Evolutionary conservation across 345 rosid species (phyloP), one percentile per base, ranked within the genome.

Genomic region (Balakata baccata): DNA sequence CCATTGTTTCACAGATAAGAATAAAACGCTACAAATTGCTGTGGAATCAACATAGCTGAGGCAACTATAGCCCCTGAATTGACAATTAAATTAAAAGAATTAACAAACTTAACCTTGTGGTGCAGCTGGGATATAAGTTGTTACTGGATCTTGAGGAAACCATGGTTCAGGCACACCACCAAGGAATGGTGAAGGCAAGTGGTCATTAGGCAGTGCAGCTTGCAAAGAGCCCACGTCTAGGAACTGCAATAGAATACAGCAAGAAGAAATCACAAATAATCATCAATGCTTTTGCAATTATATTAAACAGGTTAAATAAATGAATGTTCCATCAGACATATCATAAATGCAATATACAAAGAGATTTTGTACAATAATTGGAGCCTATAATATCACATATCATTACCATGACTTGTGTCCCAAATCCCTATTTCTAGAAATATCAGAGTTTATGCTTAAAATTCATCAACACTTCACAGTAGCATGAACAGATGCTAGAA

Each of bases 141-240:
- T 69, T 54, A 75, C 74, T 58, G 91, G 75, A 69, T 90, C 86
- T 75, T 82, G 86, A 23, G 91, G 82, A 80, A 89, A 87, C 97
- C 96, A 89, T 38, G 90, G 85, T 57, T 88, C 86, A 59, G 81
- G 60, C 66, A 79, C 86, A 74, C 84, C 85, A 74, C 73, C 80
- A 73, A 81, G 76, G 81, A 88, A 86, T 74, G 80, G 45, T 39
- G 92, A 68, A 7, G 88, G 79, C 54, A 86, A 54, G 64, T 86
- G 85, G 56, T 79, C 74, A 78, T 81, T 81, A 3, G 99, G 99
- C 67, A 91, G 83, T 37, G 89, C 82, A 66, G 88, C 82, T 75
- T 92, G 94, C 74, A 92, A 69, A 45, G 94, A 85, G 77, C 89
- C 79, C 94, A 87, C 87, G 82, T 89, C 96, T 86, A 91, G 56